Evolutionary conservation across 2,329 filamentous ascomycete genomes (phyloP), one percentile per base, ranked within the genome.

Genomic region (Westerdykella sp.): DNA sequence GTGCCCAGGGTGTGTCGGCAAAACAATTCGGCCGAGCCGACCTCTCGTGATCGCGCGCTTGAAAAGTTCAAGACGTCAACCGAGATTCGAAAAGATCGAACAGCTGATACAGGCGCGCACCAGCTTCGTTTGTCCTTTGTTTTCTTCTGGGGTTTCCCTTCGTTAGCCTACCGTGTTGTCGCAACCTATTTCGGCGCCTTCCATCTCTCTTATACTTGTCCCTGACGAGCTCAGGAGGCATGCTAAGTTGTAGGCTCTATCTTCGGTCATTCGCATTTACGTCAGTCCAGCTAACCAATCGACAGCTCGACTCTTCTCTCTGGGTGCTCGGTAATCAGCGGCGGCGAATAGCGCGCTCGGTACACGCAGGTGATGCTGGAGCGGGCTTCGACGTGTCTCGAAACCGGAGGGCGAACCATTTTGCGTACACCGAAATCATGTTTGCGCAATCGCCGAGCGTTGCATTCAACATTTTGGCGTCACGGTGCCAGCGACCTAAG

Each of bases 321-420:
- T 37, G 15, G 32, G n/a, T 34, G 41, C 43, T 46, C 50, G 54
- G 49, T 57, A 59, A 52, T 56, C 45, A 41, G 46, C 44, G 46
- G 52, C 49, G 45, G 45, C 49, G 46, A 47, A 43, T 47, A 51
- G 48, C 52, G 47, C 54, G 44, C 49, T 53, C 42, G 35, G 37
- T 41, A 48, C 48, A 41, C 49, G 43, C 50, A 51, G 65, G 61
- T 62, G 54, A 80, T 80, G 77, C 75, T 80, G 62, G 76, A 80
- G 74, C 74, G 74, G 56, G 75, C 74, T 60, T 72, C 73, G 63
- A 69, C 71, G 77, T 79, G 75, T 67, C 72, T 79, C 71, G 70
- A 77, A 69, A 70, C 73, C 65, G 73, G 75, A 71, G 69, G 74
- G 60, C 71, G 73, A 61, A 69, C 72, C 54, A 69, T 76, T 57